Percentiles rank a stretch among this genome's conserved stretches.
Evolutionary conservation across 768 basidiomycete genomes (phyloP).

Genomic region (Boletus vinaceobasis): DNA sequence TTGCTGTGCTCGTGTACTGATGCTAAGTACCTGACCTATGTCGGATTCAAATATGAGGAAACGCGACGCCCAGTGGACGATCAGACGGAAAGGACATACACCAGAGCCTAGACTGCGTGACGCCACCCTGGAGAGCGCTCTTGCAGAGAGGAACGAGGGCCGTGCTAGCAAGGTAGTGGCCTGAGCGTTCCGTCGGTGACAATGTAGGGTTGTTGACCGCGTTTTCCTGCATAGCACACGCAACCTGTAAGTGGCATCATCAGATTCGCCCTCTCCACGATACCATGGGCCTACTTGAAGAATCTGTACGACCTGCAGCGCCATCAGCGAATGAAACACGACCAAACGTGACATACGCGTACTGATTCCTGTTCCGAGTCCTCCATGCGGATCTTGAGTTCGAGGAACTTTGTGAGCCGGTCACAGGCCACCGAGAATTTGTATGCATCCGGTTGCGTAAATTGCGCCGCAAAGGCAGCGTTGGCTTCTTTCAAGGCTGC

Average conservation of each 20-base stretch:
- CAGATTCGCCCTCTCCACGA: background rate
- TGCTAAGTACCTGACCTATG: slow-evolving; percentile 5
- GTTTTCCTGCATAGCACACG: slow-evolving; percentile 25
- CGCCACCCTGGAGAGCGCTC: background rate
- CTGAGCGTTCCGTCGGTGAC: background rate
- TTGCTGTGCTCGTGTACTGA: slow-evolving; percentile 1
- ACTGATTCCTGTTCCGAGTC: slow-evolving; percentile 14
- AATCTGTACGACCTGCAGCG: slow-evolving; percentile 12
- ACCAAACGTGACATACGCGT: background rate
- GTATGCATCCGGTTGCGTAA: slow-evolving; percentile 9
- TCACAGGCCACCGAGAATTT: slow-evolving; percentile 9
- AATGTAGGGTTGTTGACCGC: slow-evolving; percentile 14
- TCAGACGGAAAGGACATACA: slow-evolving; percentile 9
- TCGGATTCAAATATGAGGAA: slow-evolving; percentile 2
- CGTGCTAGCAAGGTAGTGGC: slow-evolving; percentile 6
- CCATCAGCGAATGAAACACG: slow-evolving; percentile 1
- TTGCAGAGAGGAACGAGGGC: slow-evolving; percentile 10
- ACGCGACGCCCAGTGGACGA: background rate
- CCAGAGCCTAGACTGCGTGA: background rate
- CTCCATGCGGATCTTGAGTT: background rate
- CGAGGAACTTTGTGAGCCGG: slow-evolving; percentile 10
- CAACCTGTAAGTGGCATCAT: slow-evolving; percentile 11
- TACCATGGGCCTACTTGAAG: slow-evolving; percentile 15
- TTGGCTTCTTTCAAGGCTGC: slow-evolving; percentile 7
- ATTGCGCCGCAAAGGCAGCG: slow-evolving; percentile 14